A percentile compares a stretch with the other conserved stretches of the same genome.
phyloP scores from a whole-genome alignment of 805 yeast species.

The Sugiyamaella valdiviana region DNA sequence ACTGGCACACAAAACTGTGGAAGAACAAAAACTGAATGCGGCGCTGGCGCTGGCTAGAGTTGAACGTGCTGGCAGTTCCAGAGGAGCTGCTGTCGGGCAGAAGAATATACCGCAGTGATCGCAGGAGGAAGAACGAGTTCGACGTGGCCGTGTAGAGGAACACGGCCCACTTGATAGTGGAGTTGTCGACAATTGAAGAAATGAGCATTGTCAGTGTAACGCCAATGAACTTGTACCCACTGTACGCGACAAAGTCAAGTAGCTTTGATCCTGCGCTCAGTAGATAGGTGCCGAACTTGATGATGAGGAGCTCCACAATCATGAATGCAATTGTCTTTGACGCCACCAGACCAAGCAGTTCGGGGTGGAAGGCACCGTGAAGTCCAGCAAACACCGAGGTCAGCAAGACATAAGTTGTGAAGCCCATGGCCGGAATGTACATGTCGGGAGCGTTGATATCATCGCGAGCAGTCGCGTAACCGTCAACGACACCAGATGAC shows the following conservation, averaged over 20 bases:
- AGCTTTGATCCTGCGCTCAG: conserved; percentile 63
- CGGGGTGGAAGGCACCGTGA: conserved; percentile 87
- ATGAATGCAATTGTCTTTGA: conserved; percentile 82
- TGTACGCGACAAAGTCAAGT: conserved; percentile 81
- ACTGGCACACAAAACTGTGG: conserved; percentile 78
- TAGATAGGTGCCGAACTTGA: conserved; percentile 78
- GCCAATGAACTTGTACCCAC: conserved; percentile 92
- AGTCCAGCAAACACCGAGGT: conserved; percentile 83
- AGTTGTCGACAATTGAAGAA: conserved; percentile 25
- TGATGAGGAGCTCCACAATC: conserved; percentile 63
- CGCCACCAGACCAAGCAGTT: conserved; percentile 78
- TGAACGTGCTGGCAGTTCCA: conserved; percentile 41
- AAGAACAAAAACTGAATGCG: conserved; percentile 82
- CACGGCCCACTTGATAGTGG: conserved; percentile 44
- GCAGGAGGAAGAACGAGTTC: conserved; percentile 44
- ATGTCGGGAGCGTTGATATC: conserved; percentile 95
- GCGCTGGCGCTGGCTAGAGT: conserved; percentile 63
- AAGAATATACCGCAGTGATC: conserved; percentile 59
- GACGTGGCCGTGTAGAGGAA: conserved; percentile 48
- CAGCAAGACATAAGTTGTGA: conserved; percentile 75
- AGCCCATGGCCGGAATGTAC: conserved; percentile 92
- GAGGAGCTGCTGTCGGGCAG: conserved; percentile 53
- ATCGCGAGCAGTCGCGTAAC: conserved; percentile 69
- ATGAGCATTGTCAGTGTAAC: conserved; percentile 33
- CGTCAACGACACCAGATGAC: conserved; percentile 35